phyloP scores from a whole-genome alignment of 768 basidiomycete species.

The Kondoa malvinella region DNA sequence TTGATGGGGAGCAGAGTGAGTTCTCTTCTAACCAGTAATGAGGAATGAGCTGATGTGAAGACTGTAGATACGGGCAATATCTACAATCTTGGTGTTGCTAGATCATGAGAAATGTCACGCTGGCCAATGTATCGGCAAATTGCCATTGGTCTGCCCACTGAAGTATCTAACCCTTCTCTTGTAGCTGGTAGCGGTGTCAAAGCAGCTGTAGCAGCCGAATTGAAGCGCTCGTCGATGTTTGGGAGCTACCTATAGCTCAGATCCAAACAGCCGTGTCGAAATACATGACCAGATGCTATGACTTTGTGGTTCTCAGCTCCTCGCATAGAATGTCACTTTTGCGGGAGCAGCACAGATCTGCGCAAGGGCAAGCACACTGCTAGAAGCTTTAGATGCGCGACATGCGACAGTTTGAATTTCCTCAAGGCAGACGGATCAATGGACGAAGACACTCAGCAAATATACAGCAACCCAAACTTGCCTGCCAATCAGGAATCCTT shows the following conservation, averaged over 20 bases:
- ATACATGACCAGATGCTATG: too few relatives aligned
- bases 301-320: not conserved
- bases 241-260: too few relatives aligned
- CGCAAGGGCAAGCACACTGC: not conserved
- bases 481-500: not conserved
- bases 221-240: too few relatives aligned
- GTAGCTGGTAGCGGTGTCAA: too few relatives aligned
- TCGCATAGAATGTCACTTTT: not conserved
- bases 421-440: not conserved
- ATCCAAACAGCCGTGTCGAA: too few relatives aligned
- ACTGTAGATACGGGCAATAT: slow-evolving; percentile 3
- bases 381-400: not conserved
- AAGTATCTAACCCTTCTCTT: too few relatives aligned
- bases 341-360: not conserved
- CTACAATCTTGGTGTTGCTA: not conserved
- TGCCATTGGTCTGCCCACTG: not conserved
- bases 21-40: not conserved
- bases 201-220: too few relatives aligned
- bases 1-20: slow-evolving; percentile 10
- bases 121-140: not conserved
- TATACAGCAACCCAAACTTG: not conserved
- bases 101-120: not conserved
- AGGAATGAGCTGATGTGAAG: not conserved
- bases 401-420: not conserved
- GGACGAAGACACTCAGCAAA: not conserved